phyloP scores from a whole-genome alignment of 2,329 filamentous ascomycete genomes.

The Tympanopsis confertula region DNA sequence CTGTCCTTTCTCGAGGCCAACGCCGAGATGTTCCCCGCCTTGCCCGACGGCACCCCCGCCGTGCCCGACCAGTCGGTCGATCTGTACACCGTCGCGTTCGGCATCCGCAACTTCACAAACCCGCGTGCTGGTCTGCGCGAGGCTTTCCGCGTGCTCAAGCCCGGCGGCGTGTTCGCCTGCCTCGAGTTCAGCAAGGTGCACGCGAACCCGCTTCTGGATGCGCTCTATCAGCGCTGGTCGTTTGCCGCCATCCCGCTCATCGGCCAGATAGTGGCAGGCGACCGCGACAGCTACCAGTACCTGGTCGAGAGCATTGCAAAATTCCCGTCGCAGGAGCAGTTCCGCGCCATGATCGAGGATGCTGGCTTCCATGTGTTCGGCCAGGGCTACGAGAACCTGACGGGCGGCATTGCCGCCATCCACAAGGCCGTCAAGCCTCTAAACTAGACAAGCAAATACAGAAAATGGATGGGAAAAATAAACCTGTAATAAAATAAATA shows the following conservation, averaged over 20 bases:
- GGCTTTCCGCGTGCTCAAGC: slow-evolving; percentile 79
- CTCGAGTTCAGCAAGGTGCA: slow-evolving; percentile 85
- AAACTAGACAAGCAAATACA: no score
- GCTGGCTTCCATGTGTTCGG: slow-evolving; percentile 80
- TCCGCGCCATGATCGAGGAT: slow-evolving; percentile 68
- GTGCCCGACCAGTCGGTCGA: slow-evolving; percentile 46
- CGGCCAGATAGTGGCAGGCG: slow-evolving; percentile 85
- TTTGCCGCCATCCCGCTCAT: slow-evolving; percentile 91
- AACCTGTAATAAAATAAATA: no score
- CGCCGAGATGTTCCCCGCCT: slow-evolving; percentile 63
- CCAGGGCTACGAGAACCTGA: slow-evolving; percentile 78
- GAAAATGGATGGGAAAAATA: no score
- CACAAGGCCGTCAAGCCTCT: slow-evolving; percentile 88
- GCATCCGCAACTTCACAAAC: slow-evolving; percentile 93
- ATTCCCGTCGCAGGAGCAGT: slow-evolving; percentile 79
- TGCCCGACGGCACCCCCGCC: slow-evolving; percentile 43
- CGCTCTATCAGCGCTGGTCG: slow-evolving; percentile 87
- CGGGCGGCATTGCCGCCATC: slow-evolving; percentile 84
- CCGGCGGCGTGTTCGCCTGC: slow-evolving; percentile 90
- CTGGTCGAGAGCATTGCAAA: slow-evolving; percentile 93
- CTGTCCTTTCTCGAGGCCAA: slow-evolving; percentile 79
- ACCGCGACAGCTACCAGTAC: slow-evolving; percentile 95
- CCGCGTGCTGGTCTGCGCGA: slow-evolving; percentile 74
- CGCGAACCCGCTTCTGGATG: slow-evolving; percentile 69
- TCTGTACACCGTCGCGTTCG: slow-evolving; percentile 94